These are phyloP conservation scores for Chondrostereum purpureum DNA, from an alignment of 1,284 basidiomycete species.

Conservation along the genomic window DNA sequence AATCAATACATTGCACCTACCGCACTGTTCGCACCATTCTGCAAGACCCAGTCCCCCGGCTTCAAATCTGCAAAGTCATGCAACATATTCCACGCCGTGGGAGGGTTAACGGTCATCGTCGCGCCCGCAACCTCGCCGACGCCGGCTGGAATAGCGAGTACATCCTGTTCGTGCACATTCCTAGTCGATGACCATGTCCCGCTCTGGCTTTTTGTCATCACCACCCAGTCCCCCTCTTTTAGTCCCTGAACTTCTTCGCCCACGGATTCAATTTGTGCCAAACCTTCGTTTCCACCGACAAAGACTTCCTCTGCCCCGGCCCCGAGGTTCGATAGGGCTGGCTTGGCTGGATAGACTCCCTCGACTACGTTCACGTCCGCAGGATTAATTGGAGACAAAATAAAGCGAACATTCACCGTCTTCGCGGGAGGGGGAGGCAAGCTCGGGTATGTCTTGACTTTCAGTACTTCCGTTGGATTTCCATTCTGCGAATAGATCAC, in stretches of 20 bases:
- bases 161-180: slow-evolving; percentile 47
- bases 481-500: slow-evolving; percentile 59
- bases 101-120: slow-evolving; percentile 76
- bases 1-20: too few relatives aligned
- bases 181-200: slow-evolving; percentile 74
- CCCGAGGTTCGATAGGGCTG: slow-evolving; percentile 31
- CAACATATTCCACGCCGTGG: slow-evolving; percentile 80
- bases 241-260: slow-evolving; percentile 47
- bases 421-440: slow-evolving; percentile 47
- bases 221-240: slow-evolving; percentile 63
- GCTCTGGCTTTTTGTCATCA: slow-evolving; percentile 60
- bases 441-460: slow-evolving; percentile 42
- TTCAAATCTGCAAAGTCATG: slow-evolving; percentile 58
- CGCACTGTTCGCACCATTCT: slow-evolving; percentile 83
- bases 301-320: slow-evolving; percentile 35
- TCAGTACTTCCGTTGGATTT: slow-evolving; percentile 52
- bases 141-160: slow-evolving; percentile 52
- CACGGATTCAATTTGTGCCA: slow-evolving; percentile 60
- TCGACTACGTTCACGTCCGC: slow-evolving; percentile 78
- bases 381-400: slow-evolving; percentile 78
- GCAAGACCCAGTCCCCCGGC: slow-evolving; percentile 69
- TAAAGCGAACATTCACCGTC: slow-evolving; percentile 59
- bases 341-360: slow-evolving; percentile 73
- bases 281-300: slow-evolving; percentile 76
- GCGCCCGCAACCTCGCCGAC: slow-evolving; percentile 63